Percentiles rank a stretch among this genome's conserved stretches.
Evolutionary conservation across 2,329 filamentous ascomycete species (phyloP).

Genomic region (Zymoseptoria ardabiliae): DNA sequence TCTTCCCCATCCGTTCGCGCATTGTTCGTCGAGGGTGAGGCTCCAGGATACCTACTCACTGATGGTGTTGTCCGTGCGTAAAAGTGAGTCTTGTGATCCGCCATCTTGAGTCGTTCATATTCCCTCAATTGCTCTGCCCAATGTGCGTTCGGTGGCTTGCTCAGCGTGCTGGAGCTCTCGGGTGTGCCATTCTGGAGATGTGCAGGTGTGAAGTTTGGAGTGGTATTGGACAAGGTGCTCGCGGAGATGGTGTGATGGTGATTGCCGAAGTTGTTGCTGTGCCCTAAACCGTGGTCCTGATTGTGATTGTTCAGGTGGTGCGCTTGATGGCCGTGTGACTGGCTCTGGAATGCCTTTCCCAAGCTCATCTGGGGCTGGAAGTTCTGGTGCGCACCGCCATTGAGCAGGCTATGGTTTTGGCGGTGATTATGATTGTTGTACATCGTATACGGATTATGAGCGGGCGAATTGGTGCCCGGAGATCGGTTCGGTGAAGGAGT

Average conservation of each 20-base stretch:
- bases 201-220: conserved; percentile 53
- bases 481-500: conserved; percentile 53
- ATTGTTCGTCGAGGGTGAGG: conserved; percentile 32
- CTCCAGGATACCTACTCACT: conserved; percentile 22
- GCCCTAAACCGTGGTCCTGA: conserved; percentile 44
- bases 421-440: conserved; percentile 60
- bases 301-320: conserved; percentile 38
- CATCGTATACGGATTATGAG: conserved; percentile 65
- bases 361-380: conserved; percentile 51
- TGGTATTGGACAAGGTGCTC: conserved; percentile 57
- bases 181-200: conserved; percentile 56
- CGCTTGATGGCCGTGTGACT: conserved; percentile 41
- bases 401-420: conserved; percentile 68
- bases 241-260: conserved; percentile 56
- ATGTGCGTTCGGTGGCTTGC: conserved; percentile 58
- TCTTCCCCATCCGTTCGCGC: conserved; percentile 44
- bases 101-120: conserved; percentile 23
- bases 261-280: conserved; percentile 50
- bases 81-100: conserved; percentile 49
- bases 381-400: conserved; percentile 58
- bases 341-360: conserved; percentile 63
- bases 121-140: conserved; percentile 79
- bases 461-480: conserved; percentile 45
- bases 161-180: conserved; percentile 43
- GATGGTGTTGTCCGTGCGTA: conserved; percentile 60